Evolutionary conservation across 2,329 filamentous ascomycete genomes (phyloP), one percentile per base, ranked within the genome.

Genomic region (Purpureocillium takamizusanense): DNA sequence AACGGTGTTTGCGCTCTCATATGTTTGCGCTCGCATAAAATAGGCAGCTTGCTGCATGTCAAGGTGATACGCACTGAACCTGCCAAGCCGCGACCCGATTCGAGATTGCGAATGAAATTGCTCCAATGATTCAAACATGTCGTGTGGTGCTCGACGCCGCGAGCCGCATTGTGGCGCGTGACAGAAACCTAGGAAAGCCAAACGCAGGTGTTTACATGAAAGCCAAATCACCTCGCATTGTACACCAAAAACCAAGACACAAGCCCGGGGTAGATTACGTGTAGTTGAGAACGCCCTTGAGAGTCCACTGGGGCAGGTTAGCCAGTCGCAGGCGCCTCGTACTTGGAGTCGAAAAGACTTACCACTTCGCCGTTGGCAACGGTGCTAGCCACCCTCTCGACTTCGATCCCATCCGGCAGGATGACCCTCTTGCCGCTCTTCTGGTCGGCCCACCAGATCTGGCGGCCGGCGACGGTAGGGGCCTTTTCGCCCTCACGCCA

Each of bases 341-440:
- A 25, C 21, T 5, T 6, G 21, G 32, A 33, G 14, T 10, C 30
- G 7, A 21, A 15, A 17, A 6, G 7, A 63, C 70, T 54, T 56
- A 73, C 70, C 48, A 97, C 72, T 62, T 97, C 85, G 4, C 92
- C 92, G 56, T 97, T 98, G 4, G 78, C 74, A 14, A 94, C 89
- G 43, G 78, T 74, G 48, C 81, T 82, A 2, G 81, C 82, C 37
- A 94, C 70, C 41, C 69, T 78, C 31, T 80, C 75, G 12, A 97
- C 83, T 57, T 89, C 79, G 32, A 95, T 76, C 46, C 78, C 73
- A 6, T 83, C 83, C 1, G 90, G 92, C 67, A 89, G 81, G 21
- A 92, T 59, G 56, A 89, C 78, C 56, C 78, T 66, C 54, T 75
- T 82, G 47, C 72, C 78, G 1, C 81, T 82, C 37, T 69, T 80